These are phyloP conservation scores for Dicorynia guianensis DNA, from an alignment of 306 rosid genomes.

Conservation along the genomic window DNA sequence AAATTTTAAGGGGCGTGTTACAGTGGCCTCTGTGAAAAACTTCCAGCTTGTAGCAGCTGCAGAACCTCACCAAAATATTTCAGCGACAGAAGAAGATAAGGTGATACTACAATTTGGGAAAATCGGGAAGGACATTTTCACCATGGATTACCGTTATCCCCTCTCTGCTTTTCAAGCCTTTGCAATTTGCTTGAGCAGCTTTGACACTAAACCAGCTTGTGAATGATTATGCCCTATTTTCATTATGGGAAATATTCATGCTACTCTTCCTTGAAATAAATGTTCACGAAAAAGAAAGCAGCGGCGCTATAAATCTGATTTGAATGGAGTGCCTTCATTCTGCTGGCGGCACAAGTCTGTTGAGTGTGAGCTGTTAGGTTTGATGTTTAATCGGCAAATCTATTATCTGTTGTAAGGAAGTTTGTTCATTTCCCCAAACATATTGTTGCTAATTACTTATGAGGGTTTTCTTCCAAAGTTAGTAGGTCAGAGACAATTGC, in stretches of 20 bases:
- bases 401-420: conserved; percentile 35
- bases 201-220: conserved; percentile 96
- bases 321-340: conserved; percentile 40
- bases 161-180: conserved; percentile 97
- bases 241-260: conserved; percentile 23
- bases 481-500: background rate
- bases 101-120: conserved; percentile 92
- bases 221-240: conserved; percentile 60
- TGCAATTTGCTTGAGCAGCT: conserved; percentile 93
- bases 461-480: background rate
- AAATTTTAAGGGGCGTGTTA: conserved; percentile 94
- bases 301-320: conserved; percentile 43
- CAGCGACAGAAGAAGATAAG: conserved; percentile 79
- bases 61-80: conserved; percentile 64
- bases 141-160: conserved; percentile 96
- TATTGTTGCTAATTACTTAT: background rate
- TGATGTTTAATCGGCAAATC: conserved; percentile 46
- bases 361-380: conserved; percentile 43
- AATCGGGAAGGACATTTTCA: conserved; percentile 93
- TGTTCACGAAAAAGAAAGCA: conserved; percentile 50
- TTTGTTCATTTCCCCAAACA: background rate
- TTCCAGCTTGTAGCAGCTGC: conserved; percentile 91
- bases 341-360: conserved; percentile 40
- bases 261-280: conserved; percentile 45
- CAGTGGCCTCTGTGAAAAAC: conserved; percentile 94